A percentile compares a stretch with the other conserved stretches of the same genome.
Conservation (phyloP, 148 eudicot genomes). For the Persicaria tinctoria region DNA sequence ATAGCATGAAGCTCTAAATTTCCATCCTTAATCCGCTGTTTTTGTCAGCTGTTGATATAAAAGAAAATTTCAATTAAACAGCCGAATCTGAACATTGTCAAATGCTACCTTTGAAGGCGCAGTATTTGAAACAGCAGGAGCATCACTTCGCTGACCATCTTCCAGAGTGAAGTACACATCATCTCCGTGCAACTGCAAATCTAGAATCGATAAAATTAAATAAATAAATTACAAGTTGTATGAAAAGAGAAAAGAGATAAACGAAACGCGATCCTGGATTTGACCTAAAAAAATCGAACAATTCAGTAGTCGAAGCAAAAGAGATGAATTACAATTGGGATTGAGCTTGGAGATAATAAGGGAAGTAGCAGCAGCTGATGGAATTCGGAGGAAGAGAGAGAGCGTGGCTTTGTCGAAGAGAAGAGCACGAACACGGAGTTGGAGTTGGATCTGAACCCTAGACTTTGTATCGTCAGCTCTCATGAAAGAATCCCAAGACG, state of each 20-base stretch:
- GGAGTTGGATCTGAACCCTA: slow-evolving; percentile 57
- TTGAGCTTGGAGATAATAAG: slow-evolving; percentile 36
- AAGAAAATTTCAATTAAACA: neutral
- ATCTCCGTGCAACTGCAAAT: slow-evolving; percentile 94
- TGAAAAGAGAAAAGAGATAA: neutral
- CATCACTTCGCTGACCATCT: slow-evolving; percentile 36
- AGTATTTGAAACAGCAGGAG: slow-evolving; percentile 18
- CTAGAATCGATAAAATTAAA: slow-evolving; percentile 21
- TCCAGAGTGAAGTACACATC: slow-evolving; percentile 91
- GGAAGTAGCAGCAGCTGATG: slow-evolving; percentile 17
- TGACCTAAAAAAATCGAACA: neutral
- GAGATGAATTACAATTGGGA: slow-evolving; percentile 41
- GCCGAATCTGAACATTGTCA: neutral
- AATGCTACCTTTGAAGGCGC: slow-evolving; percentile 45
- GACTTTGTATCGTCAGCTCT: slow-evolving; percentile 34
- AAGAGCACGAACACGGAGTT: slow-evolving; percentile 86
- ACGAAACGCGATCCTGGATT: neutral
- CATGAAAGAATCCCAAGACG: slow-evolving; percentile 77
- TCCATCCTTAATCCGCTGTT: neutral
- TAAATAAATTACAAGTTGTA: neutral
- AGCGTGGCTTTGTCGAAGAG: slow-evolving; percentile 81
- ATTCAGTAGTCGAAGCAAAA: neutral
- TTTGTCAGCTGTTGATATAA: neutral
- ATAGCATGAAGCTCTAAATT: neutral
- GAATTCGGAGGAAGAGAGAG: slow-evolving; percentile 35